These are phyloP conservation scores for Pholiota adiposa DNA, from an alignment of 1,284 basidiomycete genomes.

Conservation along the genomic window DNA sequence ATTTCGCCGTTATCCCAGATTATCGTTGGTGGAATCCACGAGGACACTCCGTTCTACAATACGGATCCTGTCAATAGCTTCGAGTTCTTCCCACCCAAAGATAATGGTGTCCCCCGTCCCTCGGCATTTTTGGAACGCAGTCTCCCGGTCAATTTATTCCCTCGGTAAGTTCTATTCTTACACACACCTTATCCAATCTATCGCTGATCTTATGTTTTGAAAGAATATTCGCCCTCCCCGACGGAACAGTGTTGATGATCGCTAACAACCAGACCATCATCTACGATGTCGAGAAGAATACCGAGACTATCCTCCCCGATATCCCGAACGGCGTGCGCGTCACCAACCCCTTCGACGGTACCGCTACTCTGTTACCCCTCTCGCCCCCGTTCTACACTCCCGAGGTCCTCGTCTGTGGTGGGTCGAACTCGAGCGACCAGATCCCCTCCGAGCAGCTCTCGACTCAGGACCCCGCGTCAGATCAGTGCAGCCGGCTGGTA, in stretches of 20 bases:
- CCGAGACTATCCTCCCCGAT: conserved; percentile 45
- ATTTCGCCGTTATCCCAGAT: conserved; percentile 27
- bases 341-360: conserved; percentile 52
- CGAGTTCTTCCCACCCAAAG: conserved; percentile 61
- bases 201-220: no score
- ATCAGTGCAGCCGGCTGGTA: conserved; percentile 46
- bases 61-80: conserved; percentile 49
- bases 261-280: conserved; percentile 51
- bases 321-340: conserved; percentile 56
- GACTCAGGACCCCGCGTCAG: conserved; percentile 45
- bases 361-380: conserved; percentile 52
- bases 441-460: conserved; percentile 36
- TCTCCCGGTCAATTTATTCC: conserved; percentile 49
- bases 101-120: conserved; percentile 45
- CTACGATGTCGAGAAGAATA: conserved; percentile 48
- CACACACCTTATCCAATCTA: background rate
- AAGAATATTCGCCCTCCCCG: conserved; percentile 38
- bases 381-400: conserved; percentile 48
- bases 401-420: conserved; percentile 56
- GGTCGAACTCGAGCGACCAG: conserved; percentile 35
- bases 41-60: conserved; percentile 42
- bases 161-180: conserved; percentile 26
- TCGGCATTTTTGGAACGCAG: conserved; percentile 51
- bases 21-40: conserved; percentile 45
- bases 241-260: conserved; percentile 47